Evolutionary conservation across 1,139 yeast genomes (phyloP).

Genomic region (Candida pseudoviswanathii): DNA sequence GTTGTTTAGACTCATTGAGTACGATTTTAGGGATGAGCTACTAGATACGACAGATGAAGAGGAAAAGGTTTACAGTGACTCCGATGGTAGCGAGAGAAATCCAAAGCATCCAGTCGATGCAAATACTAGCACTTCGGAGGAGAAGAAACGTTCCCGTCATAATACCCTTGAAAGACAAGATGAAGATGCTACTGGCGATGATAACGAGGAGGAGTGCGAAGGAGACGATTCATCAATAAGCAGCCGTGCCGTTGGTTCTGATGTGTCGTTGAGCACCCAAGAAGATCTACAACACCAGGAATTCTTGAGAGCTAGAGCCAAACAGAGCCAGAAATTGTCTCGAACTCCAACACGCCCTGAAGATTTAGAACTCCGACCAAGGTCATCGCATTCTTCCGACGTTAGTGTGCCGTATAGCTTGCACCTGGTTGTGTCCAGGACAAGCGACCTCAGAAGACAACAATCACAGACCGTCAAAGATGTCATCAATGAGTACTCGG

Average conservation of each 20-base stretch:
- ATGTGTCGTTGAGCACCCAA: constrained; percentile 6
- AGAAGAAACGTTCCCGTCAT: background rate
- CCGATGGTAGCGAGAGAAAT: background rate
- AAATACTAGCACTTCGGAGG: too few species aligned
- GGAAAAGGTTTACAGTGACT: constrained; percentile 2
- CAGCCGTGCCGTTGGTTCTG: constrained; percentile 8
- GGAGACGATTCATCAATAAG: constrained; percentile 5
- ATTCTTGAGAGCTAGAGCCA: constrained; percentile 19
- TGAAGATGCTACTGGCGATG: background rate
- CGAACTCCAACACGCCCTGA: background rate
- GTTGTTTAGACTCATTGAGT: constrained; percentile 65
- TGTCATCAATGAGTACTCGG: constrained; percentile 63
- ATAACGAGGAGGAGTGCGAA: background rate
- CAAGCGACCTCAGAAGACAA: constrained; percentile 40
- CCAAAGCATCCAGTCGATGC: constrained; percentile 17
- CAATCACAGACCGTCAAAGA: constrained; percentile 57
- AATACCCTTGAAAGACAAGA: background rate
- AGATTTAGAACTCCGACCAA: constrained; percentile 11
- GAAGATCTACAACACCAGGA: constrained; percentile 22
- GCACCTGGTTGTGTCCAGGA: constrained; percentile 26
- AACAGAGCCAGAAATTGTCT: background rate
- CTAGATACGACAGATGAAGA: constrained; percentile 8
- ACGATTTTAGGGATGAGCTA: constrained; percentile 57
- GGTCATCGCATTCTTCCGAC: constrained; percentile 15
- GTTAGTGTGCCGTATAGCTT: constrained; percentile 16